phyloP scores from a whole-genome alignment of 345 rosid species.

The Zanthoxylum bungeanum region DNA sequence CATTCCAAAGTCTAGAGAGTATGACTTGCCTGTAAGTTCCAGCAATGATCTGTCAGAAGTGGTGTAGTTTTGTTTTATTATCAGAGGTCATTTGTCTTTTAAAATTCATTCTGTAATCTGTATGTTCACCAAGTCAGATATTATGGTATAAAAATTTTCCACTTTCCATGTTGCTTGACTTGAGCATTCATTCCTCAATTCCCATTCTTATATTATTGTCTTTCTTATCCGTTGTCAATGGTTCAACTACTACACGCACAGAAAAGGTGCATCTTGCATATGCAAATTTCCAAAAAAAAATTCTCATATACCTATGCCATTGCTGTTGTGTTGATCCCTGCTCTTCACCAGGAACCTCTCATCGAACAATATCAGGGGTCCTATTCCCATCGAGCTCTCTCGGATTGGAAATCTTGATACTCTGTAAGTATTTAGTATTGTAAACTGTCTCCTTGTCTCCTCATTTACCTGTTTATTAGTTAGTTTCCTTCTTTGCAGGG shows the following conservation, averaged over 20 bases:
- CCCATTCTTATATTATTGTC: not conserved
- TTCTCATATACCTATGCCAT: not conserved
- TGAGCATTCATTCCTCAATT: not conserved
- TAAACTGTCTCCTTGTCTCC: constrained; percentile 4
- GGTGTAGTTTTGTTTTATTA: not conserved
- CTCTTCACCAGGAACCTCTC: constrained; percentile 67
- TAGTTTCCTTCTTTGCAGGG: constrained; percentile 41
- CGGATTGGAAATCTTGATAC: constrained; percentile 89
- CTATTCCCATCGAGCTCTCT: constrained; percentile 85
- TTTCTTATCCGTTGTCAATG: too few species aligned
- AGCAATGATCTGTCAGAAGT: not conserved
- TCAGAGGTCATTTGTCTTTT: not conserved
- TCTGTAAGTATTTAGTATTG: constrained; percentile 50
- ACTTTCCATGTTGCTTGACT: not conserved
- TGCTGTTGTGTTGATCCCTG: not conserved
- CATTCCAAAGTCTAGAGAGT: constrained; percentile 80
- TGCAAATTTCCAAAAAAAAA: too few species aligned
- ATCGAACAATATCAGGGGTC: constrained; percentile 64
- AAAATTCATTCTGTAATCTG: not conserved
- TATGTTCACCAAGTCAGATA: not conserved
- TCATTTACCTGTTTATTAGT: constrained; percentile 1
- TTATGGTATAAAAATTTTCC: not conserved
- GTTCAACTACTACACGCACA: too few species aligned
- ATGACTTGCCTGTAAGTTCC: constrained; percentile 84
- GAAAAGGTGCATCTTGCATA: too few species aligned